Evolutionary conservation across 345 rosid genomes (phyloP).

Genomic region (Passiflora organensis): DNA sequence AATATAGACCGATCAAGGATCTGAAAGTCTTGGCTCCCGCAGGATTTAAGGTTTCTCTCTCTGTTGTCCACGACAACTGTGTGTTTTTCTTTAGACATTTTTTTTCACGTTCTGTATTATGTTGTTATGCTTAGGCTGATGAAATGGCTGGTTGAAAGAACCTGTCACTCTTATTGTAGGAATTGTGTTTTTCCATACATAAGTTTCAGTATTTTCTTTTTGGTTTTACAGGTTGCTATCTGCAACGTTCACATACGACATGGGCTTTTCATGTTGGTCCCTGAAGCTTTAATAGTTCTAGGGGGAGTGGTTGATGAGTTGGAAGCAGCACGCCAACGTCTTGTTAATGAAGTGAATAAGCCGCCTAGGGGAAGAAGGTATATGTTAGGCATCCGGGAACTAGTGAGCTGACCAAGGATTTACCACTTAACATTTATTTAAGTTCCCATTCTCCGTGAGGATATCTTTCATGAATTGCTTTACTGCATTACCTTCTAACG

Average conservation of each 20-base stretch:
- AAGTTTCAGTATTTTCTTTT: not conserved
- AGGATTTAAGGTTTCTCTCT: slow-evolving; percentile 71
- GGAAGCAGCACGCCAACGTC: slow-evolving; percentile 64
- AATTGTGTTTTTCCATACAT: not conserved
- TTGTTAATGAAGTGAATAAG: slow-evolving; percentile 75
- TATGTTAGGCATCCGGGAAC: slow-evolving; percentile 17
- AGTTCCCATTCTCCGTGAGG: too few species aligned
- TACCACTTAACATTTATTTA: too few species aligned
- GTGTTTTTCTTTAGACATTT: not conserved
- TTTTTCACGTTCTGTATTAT: too few species aligned
- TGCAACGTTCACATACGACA: slow-evolving; percentile 68
- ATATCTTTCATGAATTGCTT: too few species aligned
- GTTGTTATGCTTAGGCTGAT: slow-evolving; percentile 7
- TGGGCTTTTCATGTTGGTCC: slow-evolving; percentile 81
- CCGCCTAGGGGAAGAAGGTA: slow-evolving; percentile 98
- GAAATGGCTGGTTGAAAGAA: slow-evolving; percentile 2
- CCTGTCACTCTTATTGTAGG: not conserved
- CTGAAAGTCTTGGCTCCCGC: slow-evolving; percentile 71
- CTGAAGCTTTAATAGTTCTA: slow-evolving; percentile 73
- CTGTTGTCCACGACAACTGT: not conserved
- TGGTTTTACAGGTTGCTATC: slow-evolving; percentile 54
- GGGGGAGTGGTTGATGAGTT: slow-evolving; percentile 82
- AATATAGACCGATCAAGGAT: slow-evolving; percentile 81
- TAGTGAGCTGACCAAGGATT: too few species aligned
- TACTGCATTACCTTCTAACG: too few species aligned